Evolutionary conservation across 148 eudicot genomes (phyloP).

Genomic region (Arbutus unedo): DNA sequence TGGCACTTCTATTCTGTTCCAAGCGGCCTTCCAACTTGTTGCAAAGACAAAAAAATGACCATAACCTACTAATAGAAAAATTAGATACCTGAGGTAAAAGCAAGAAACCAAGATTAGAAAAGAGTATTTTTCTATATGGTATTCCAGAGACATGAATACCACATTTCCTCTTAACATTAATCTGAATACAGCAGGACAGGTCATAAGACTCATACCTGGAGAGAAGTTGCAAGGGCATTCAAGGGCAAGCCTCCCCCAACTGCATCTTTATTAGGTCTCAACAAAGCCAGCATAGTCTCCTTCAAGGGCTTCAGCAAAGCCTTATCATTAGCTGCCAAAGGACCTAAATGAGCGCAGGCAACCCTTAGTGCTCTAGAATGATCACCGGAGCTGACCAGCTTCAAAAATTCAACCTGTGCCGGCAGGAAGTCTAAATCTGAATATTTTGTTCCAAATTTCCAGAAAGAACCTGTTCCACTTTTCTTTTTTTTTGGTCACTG

Average conservation of each 20-base stretch:
- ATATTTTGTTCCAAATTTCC: neutral
- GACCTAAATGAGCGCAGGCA: constrained; percentile 83
- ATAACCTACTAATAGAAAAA: neutral
- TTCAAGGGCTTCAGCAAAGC: constrained; percentile 77
- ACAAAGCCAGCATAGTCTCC: constrained; percentile 73
- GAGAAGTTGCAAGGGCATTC: constrained; percentile 71
- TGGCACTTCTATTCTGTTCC: neutral
- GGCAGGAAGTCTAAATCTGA: constrained; percentile 15
- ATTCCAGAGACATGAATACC: neutral
- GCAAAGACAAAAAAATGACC: neutral
- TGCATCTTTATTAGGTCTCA: constrained; percentile 58
- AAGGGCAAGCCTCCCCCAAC: constrained; percentile 52
- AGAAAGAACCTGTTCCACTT: neutral
- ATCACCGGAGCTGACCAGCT: constrained; percentile 81
- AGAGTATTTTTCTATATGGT: neutral
- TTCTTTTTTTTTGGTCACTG: neutral
- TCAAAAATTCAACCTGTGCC: constrained; percentile 85
- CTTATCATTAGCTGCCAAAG: constrained; percentile 69
- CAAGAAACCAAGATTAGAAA: neutral
- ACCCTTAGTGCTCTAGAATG: constrained; percentile 67
- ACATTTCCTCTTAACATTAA: neutral
- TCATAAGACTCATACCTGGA: constrained; percentile 52
- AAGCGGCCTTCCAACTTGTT: neutral
- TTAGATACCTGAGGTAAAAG: neutral
- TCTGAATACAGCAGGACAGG: constrained; percentile 4